A percentile compares a stretch with the other conserved stretches of the same genome.
These are phyloP conservation scores for Prosopis cineraria DNA, from an alignment of 306 rosid species.

Conservation along the genomic window DNA sequence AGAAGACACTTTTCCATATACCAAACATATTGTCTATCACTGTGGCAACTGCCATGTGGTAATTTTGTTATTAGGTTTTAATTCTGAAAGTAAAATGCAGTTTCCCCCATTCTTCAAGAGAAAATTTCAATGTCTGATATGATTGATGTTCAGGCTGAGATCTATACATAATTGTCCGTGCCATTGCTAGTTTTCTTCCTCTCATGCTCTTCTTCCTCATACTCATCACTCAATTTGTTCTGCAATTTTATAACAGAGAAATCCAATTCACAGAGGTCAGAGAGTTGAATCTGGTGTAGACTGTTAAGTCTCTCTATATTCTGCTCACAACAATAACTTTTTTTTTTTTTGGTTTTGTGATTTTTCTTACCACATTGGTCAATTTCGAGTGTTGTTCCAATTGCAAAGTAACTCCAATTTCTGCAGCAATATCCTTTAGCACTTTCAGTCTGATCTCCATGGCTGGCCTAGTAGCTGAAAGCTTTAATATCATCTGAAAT, in stretches of 20 bases:
- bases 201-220: slow-evolving; percentile 31
- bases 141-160: slow-evolving; percentile 23
- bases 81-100: not conserved
- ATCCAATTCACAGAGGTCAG: too few species aligned
- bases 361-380: too few species aligned
- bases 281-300: too few species aligned
- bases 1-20: not conserved
- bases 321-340: too few species aligned
- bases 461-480: slow-evolving; percentile 37
- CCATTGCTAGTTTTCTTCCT: not conserved
- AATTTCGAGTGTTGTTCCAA: slow-evolving; percentile 40
- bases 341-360: too few species aligned
- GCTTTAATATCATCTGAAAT: slow-evolving; percentile 62
- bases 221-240: too few species aligned
- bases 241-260: too few species aligned
- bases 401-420: slow-evolving; percentile 53
- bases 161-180: not conserved
- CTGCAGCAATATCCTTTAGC: slow-evolving; percentile 48
- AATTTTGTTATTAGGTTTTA: not conserved
- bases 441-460: slow-evolving; percentile 49
- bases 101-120: slow-evolving; percentile 9
- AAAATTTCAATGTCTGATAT: slow-evolving; percentile 13
- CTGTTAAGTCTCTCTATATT: too few species aligned
- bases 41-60: not conserved
- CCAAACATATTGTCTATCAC: not conserved